phyloP scores from a whole-genome alignment of 1,139 yeast species.

The Hyphopichia fennica region DNA sequence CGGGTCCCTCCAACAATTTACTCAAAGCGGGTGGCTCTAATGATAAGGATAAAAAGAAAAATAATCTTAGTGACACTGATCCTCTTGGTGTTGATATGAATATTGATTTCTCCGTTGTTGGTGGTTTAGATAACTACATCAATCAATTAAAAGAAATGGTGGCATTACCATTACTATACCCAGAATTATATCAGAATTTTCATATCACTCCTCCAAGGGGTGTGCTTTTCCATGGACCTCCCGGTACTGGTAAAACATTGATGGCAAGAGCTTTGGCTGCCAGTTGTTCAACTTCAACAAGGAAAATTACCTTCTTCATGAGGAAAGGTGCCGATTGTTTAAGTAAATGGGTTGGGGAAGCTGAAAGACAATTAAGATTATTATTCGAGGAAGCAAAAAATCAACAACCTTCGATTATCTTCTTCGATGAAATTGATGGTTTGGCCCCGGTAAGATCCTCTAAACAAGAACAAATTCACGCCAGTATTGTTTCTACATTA shows the following conservation, averaged over 20 bases:
- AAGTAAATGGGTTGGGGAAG: constrained; percentile 99
- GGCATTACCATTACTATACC: constrained; percentile 86
- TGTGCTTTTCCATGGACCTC: constrained; percentile 97
- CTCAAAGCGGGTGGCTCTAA: constrained; percentile 36
- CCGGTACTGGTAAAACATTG: constrained; percentile 98
- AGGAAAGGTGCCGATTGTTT: constrained; percentile 97
- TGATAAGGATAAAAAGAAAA: constrained; percentile 49
- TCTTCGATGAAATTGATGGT: constrained; percentile 97
- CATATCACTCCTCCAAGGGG: constrained; percentile 97
- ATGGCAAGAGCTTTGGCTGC: constrained; percentile 99
- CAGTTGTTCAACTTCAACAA: constrained; percentile 77
- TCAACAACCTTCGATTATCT: constrained; percentile 93
- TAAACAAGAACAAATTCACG: constrained; percentile 97
- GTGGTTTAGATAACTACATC: constrained; percentile 89
- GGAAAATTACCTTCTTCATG: constrained; percentile 95
- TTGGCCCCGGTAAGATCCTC: constrained; percentile 96
- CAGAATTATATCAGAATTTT: constrained; percentile 89
- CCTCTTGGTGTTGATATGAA: constrained; percentile 94
- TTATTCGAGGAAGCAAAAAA: constrained; percentile 94
- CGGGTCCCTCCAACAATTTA: constrained; percentile 18
- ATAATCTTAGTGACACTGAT: constrained; percentile 84
- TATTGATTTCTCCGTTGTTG: constrained; percentile 86
- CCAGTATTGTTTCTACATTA: constrained; percentile 91
- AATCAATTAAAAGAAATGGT: constrained; percentile 97
- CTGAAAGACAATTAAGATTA: constrained; percentile 88